These are phyloP conservation scores for Botrytis galanthina DNA, from an alignment of 2,329 filamentous ascomycete species.

Conservation along the genomic window DNA sequence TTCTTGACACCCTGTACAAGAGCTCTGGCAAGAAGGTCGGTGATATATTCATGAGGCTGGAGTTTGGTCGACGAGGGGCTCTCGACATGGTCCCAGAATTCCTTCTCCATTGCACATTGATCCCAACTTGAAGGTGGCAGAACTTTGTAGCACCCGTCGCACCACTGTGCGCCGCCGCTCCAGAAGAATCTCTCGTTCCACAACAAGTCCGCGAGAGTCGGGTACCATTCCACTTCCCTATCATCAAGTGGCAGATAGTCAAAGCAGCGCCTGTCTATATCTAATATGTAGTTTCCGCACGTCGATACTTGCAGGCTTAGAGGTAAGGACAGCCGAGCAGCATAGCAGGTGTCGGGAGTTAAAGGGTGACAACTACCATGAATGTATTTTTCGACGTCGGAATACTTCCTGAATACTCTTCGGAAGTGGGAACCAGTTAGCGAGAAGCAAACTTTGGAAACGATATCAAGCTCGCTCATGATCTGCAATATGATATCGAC, in stretches of 20 bases:
- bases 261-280: background rate
- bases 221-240: background rate
- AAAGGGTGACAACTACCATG: background rate
- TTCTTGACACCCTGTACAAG: background rate
- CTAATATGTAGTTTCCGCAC: background rate
- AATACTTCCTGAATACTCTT: background rate
- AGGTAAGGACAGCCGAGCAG: background rate
- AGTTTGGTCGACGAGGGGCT: background rate
- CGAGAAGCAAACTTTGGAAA: constrained; percentile 2
- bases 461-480: background rate
- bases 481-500: background rate
- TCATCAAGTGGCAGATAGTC: background rate
- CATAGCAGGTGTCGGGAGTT: background rate
- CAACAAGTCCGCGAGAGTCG: background rate
- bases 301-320: background rate
- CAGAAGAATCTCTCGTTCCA: background rate
- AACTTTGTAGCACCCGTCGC: background rate
- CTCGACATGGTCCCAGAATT: background rate
- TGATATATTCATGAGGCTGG: background rate
- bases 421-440: background rate
- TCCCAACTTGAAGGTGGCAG: constrained; percentile 1
- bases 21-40: background rate
- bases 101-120: background rate
- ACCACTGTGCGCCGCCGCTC: background rate
- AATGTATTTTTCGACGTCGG: background rate